phyloP scores from a whole-genome alignment of 495 filamentous ascomycete species.

The Chaetomidium leptoderma region DNA sequence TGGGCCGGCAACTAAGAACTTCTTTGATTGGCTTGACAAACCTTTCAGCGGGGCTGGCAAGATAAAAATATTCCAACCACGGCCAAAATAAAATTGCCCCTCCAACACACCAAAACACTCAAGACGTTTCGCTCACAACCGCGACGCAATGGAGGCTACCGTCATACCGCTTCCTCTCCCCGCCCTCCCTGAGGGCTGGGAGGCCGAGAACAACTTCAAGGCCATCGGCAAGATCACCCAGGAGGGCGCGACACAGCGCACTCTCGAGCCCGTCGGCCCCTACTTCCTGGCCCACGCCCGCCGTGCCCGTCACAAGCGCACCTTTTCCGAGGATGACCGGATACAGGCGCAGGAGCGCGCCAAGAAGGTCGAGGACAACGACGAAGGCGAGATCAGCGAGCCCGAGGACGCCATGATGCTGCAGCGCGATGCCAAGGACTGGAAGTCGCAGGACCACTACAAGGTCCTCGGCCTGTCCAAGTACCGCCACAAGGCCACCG shows the following conservation, averaged over 20 bases:
- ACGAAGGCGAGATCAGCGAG: constrained; percentile 86
- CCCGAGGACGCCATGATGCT: constrained; percentile 88
- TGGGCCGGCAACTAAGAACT: not conserved
- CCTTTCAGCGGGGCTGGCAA: constrained; percentile 2
- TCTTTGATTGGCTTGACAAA: constrained; percentile 6
- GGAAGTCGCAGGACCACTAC: constrained; percentile 99
- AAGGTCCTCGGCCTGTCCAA: constrained; percentile 89
- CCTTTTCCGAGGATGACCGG: constrained; percentile 96
- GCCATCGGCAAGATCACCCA: constrained; percentile 61
- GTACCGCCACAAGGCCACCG: constrained; percentile 85
- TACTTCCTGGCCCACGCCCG: constrained; percentile 97
- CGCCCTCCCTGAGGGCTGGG: constrained; percentile 74
- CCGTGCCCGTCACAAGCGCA: constrained; percentile 91
- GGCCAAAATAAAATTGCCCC: constrained; percentile 25
- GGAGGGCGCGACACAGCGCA: constrained; percentile 64
- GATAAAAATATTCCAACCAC: constrained; percentile 20
- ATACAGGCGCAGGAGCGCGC: constrained; percentile 92
- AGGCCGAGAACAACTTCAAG: constrained; percentile 88
- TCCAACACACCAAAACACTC: constrained; percentile 13
- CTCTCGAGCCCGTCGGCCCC: constrained; percentile 90
- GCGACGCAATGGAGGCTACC: constrained; percentile 39
- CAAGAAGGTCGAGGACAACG: constrained; percentile 92
- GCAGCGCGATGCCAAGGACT: constrained; percentile 91
- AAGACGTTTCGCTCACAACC: constrained; percentile 4
- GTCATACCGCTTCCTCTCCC: constrained; percentile 58